phyloP scores from a whole-genome alignment of 2,329 filamentous ascomycete species.

The Elsinoe perseae region DNA sequence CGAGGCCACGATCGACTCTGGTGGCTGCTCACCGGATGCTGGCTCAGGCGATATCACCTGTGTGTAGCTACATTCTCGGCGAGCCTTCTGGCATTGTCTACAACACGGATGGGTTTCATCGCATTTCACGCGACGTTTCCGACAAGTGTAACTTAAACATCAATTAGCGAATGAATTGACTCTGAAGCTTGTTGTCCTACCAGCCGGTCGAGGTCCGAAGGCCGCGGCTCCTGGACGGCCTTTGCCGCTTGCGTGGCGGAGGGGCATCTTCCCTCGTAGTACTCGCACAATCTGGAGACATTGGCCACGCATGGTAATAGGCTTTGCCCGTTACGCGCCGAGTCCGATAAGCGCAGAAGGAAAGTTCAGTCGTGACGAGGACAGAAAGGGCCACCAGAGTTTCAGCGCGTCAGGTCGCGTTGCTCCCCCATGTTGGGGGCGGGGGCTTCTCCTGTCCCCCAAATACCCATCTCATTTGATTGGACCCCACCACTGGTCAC shows the following conservation, averaged over 20 bases:
- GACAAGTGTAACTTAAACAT: constrained; percentile 5
- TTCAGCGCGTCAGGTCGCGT: too few species aligned
- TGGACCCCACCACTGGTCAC: too few species aligned
- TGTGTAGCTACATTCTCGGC: background rate
- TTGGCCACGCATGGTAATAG: too few species aligned
- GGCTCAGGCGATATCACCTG: background rate
- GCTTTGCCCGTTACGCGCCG: too few species aligned
- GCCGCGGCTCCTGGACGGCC: background rate
- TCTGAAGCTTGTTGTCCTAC: background rate
- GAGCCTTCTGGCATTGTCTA: background rate
- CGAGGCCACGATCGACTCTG: background rate
- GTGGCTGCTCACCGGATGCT: background rate
- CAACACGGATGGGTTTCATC: constrained; percentile 16
- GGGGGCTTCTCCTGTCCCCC: too few species aligned
- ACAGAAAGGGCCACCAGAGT: too few species aligned
- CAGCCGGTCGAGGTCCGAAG: constrained; percentile 1
- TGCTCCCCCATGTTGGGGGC: too few species aligned
- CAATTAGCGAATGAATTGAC: background rate
- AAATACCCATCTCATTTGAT: too few species aligned
- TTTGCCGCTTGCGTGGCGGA: background rate
- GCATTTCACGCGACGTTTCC: constrained; percentile 16
- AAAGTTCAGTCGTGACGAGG: too few species aligned
- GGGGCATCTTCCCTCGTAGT: background rate
- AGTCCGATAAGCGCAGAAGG: too few species aligned
- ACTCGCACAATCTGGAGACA: too few species aligned